Evolutionary conservation across 2,329 filamentous ascomycete genomes (phyloP).

Genomic region (Harringtonia aguacate): DNA sequence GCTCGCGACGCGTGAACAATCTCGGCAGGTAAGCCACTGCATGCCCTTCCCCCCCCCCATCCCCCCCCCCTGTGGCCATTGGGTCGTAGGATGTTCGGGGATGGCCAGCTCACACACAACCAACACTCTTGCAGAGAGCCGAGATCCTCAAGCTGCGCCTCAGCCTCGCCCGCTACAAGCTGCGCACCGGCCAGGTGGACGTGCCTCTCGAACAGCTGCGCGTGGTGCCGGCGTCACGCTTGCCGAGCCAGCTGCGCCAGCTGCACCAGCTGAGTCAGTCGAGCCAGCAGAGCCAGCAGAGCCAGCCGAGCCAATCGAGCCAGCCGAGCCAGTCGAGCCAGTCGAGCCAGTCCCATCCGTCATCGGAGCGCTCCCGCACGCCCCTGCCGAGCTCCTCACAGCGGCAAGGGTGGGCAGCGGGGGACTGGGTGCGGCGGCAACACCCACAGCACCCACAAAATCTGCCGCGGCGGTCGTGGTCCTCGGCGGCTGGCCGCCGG

Average conservation of each 20-base stretch:
- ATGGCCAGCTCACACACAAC: too few species aligned
- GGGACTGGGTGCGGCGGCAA: slow-evolving; percentile 7
- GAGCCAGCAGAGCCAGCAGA: slow-evolving; percentile 4
- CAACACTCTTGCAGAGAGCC: too few species aligned
- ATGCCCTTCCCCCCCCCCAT: too few species aligned
- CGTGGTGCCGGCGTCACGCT: slow-evolving; percentile 18
- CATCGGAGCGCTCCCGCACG: neutral
- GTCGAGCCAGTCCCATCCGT: too few species aligned
- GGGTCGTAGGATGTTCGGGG: too few species aligned
- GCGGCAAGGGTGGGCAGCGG: slow-evolving; percentile 1
- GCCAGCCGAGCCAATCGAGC: too few species aligned
- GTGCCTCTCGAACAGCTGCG: slow-evolving; percentile 53
- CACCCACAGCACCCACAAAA: neutral
- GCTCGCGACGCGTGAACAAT: slow-evolving; percentile 35
- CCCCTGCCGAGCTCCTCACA: slow-evolving; percentile 13
- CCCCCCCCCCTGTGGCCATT: too few species aligned
- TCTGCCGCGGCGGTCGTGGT: slow-evolving; percentile 1
- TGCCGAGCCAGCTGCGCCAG: slow-evolving; percentile 5
- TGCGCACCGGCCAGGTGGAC: slow-evolving; percentile 59
- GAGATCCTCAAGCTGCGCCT: slow-evolving; percentile 59
- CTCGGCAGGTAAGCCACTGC: slow-evolving; percentile 40
- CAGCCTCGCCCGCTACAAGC: slow-evolving; percentile 62
- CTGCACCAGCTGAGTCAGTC: neutral
- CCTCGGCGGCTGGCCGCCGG: neutral
- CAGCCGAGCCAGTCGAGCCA: neutral